phyloP scores from a whole-genome alignment of 2,329 filamentous ascomycete species.

The Fusarium sp. region DNA sequence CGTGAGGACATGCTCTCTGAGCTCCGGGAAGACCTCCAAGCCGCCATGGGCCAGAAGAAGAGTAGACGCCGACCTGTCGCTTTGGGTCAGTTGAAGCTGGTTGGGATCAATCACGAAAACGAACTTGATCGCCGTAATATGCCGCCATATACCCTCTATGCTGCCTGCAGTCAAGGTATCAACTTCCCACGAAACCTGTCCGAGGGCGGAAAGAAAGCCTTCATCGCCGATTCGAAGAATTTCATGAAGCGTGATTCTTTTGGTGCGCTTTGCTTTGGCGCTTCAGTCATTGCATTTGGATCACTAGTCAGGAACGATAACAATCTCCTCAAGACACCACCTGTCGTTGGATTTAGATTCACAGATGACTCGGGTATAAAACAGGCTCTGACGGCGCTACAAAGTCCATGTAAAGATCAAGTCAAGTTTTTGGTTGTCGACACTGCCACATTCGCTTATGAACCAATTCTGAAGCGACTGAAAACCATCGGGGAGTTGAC shows the following conservation, averaged over 20 bases:
- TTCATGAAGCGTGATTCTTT: slow-evolving; percentile 72
- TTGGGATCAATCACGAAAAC: slow-evolving; percentile 55
- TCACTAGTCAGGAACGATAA: slow-evolving; percentile 66
- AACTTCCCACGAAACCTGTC: slow-evolving; percentile 55
- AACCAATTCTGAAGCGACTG: slow-evolving; percentile 73
- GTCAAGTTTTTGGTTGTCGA: slow-evolving; percentile 70
- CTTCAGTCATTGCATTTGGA: slow-evolving; percentile 71
- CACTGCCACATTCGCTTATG: slow-evolving; percentile 76
- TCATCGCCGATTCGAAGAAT: slow-evolving; percentile 60
- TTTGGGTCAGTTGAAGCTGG: slow-evolving; percentile 57
- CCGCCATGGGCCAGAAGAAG: slow-evolving; percentile 63
- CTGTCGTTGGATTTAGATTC: slow-evolving; percentile 67
- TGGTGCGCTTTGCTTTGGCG: slow-evolving; percentile 68
- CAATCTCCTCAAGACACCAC: slow-evolving; percentile 58
- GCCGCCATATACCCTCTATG: slow-evolving; percentile 54
- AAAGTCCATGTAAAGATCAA: slow-evolving; percentile 30
- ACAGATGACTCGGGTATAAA: slow-evolving; percentile 60
- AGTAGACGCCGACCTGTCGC: slow-evolving; percentile 57
- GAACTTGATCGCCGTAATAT: slow-evolving; percentile 40
- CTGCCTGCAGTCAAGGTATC: slow-evolving; percentile 61
- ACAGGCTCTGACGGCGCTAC: slow-evolving; percentile 62
- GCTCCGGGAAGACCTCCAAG: slow-evolving; percentile 71
- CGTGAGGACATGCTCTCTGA: slow-evolving; percentile 79
- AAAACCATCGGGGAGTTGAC: slow-evolving; percentile 69
- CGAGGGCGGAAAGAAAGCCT: slow-evolving; percentile 55